phyloP scores from a whole-genome alignment of 352 stramenopile genomes.

The Phytophthora sansomeana region DNA sequence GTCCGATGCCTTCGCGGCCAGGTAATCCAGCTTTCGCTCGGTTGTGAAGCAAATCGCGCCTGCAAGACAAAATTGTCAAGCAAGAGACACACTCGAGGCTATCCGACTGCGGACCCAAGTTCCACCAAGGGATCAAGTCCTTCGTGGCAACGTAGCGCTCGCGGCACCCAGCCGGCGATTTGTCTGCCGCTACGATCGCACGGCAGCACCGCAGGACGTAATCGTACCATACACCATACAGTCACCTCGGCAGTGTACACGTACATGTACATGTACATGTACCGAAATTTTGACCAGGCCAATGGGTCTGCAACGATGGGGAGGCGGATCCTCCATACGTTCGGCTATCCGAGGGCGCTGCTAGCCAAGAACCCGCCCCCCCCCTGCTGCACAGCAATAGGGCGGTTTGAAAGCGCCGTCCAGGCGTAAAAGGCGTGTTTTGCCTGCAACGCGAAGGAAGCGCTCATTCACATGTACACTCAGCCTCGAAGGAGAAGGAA shows the following conservation, averaged over 20 bases:
- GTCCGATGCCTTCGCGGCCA: not conserved
- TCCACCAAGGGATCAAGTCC: conserved; percentile 32
- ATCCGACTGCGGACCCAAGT: conserved; percentile 16
- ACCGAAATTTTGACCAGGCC: conserved; percentile 23
- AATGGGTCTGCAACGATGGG: conserved; percentile 25
- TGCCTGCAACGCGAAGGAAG: conserved; percentile 19
- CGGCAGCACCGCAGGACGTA: conserved; percentile 16
- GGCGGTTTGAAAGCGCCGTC: conserved; percentile 6
- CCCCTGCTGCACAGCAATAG: conserved; percentile 24
- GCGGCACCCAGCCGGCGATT: conserved; percentile 36
- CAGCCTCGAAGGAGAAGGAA: conserved; percentile 17
- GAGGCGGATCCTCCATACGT: conserved; percentile 16
- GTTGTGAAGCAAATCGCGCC: conserved; percentile 36
- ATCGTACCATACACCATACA: too few species aligned
- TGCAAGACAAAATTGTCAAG: conserved; percentile 25
- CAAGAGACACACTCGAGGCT: conserved; percentile 14
- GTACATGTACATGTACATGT: too few species aligned
- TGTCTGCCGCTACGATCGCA: conserved; percentile 33
- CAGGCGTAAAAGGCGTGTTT: not conserved
- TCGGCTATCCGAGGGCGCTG: conserved; percentile 14
- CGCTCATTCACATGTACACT: conserved; percentile 11
- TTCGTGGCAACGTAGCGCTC: conserved; percentile 30
- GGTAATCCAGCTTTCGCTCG: conserved; percentile 27
- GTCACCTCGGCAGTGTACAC: too few species aligned
- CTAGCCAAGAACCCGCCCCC: conserved; percentile 26